Evolutionary conservation across 1,284 basidiomycete species (phyloP).

Genomic region (Papiliotrema flavescens): DNA sequence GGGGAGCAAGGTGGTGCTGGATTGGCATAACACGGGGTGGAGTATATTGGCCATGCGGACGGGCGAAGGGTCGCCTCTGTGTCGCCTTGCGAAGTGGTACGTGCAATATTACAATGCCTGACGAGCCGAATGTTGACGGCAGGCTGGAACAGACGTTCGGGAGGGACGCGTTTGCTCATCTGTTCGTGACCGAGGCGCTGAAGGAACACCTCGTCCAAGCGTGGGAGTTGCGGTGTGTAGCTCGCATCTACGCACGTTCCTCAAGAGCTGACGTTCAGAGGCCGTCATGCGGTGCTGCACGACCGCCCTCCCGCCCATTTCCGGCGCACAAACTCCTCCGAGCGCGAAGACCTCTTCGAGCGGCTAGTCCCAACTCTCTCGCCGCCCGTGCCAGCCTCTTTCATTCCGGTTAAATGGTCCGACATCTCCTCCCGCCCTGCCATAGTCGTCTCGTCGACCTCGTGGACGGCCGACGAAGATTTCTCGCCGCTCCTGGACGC

Average conservation of each 20-base stretch:
- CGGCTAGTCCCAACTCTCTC: neutral
- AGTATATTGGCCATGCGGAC: conserved; percentile 84
- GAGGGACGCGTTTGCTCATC: conserved; percentile 73
- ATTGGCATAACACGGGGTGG: conserved; percentile 98
- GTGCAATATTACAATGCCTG: too few relatives aligned
- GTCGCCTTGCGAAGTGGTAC: conserved; percentile 69
- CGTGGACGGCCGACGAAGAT: conserved; percentile 98
- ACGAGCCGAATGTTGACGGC: neutral
- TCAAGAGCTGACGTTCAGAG: conserved; percentile 53
- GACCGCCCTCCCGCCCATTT: conserved; percentile 84
- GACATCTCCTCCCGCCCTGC: conserved; percentile 72
- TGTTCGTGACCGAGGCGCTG: conserved; percentile 94
- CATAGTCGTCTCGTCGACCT: conserved; percentile 85
- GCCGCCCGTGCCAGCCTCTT: conserved; percentile 34
- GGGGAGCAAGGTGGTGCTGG: conserved; percentile 78
- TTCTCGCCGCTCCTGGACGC: conserved; percentile 78
- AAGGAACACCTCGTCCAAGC: conserved; percentile 63
- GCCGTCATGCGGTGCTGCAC: conserved; percentile 71
- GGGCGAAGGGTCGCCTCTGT: conserved; percentile 64
- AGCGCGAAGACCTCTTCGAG: conserved; percentile 55
- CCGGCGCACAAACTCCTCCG: conserved; percentile 62
- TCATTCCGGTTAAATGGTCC: conserved; percentile 22
- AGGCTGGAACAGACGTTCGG: conserved; percentile 84
- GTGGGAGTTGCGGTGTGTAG: conserved; percentile 67
- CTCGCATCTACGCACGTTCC: conserved; percentile 39